phyloP scores from a whole-genome alignment of 2,329 filamentous ascomycete genomes.

The Ophiostoma sp. region DNA sequence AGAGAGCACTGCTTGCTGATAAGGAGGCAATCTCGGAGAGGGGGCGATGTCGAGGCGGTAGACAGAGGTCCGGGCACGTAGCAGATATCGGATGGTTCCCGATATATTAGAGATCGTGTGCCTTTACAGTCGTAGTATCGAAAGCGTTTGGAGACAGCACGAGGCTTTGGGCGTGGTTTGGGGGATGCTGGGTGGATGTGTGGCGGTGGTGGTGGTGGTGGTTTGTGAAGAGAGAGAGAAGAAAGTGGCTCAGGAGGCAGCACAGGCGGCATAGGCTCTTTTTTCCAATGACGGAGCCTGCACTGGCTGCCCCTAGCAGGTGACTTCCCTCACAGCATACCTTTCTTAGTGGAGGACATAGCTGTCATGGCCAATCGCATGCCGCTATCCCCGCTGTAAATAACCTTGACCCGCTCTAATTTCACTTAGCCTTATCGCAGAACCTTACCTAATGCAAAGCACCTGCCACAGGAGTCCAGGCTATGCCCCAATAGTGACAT shows the following conservation, averaged over 20 bases:
- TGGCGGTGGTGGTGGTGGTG: constrained; percentile 6
- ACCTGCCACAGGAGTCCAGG: neutral
- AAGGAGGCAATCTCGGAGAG: neutral
- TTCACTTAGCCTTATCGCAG: constrained; percentile 17
- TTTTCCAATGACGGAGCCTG: constrained; percentile 1
- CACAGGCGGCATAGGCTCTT: neutral
- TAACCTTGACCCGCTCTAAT: constrained; percentile 3
- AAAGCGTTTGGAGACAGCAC: neutral
- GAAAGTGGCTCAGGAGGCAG: neutral
- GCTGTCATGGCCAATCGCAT: constrained; percentile 15
- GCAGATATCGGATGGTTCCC: neutral
- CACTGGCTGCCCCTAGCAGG: constrained; percentile 14
- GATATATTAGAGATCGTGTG: neutral
- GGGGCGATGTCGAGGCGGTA: neutral
- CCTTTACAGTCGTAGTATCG: neutral
- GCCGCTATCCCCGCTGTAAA: neutral
- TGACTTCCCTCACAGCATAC: constrained; percentile 15
- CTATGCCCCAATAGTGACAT: neutral
- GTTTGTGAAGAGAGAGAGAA: constrained; percentile 3
- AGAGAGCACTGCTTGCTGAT: neutral
- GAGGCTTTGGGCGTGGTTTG: neutral
- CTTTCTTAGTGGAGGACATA: neutral
- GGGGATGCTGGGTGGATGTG: constrained; percentile 1
- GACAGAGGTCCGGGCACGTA: neutral
- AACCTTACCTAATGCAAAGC: constrained; percentile 3